phyloP scores from a whole-genome alignment of 345 rosid species.

The Eucalyptus grandis region DNA sequence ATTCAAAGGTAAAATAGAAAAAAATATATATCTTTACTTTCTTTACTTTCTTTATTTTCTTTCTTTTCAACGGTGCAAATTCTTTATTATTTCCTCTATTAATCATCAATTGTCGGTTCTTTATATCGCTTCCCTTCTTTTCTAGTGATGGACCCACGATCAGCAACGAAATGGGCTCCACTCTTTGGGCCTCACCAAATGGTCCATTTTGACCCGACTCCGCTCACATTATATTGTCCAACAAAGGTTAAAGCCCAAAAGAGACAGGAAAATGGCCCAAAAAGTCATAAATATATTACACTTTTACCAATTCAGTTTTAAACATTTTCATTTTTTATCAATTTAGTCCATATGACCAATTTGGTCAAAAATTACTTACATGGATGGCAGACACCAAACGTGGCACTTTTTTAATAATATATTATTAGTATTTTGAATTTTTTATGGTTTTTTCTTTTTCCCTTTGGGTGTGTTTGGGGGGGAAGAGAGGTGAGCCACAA shows the following conservation, averaged over 20 bases:
- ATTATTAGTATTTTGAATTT: too few species aligned
- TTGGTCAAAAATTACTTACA: accelerated
- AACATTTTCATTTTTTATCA: too few species aligned
- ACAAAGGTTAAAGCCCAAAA: neutral
- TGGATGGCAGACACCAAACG: accelerated
- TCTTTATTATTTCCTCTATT: too few species aligned
- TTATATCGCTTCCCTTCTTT: neutral
- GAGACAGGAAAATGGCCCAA: accelerated
- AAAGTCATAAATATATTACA: accelerated
- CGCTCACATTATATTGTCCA: neutral
- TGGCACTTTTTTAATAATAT: too few species aligned
- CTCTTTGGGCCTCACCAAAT: neutral
- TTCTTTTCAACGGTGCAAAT: neutral
- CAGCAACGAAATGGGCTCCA: neutral
- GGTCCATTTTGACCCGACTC: neutral
- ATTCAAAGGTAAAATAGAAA: neutral
- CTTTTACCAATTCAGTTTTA: too few species aligned
- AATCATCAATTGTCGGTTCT: neutral
- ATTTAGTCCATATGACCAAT: too few species aligned
- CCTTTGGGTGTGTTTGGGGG: too few species aligned
- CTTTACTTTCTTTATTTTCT: neutral
- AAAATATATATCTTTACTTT: too few species aligned
- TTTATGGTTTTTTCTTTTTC: too few species aligned
- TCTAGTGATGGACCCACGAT: neutral
- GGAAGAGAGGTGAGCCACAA: too few species aligned